Evolutionary conservation across 2,329 filamentous ascomycete genomes (phyloP), one percentile per base, ranked within the genome.

Genomic region (Pyricularia sp.): DNA sequence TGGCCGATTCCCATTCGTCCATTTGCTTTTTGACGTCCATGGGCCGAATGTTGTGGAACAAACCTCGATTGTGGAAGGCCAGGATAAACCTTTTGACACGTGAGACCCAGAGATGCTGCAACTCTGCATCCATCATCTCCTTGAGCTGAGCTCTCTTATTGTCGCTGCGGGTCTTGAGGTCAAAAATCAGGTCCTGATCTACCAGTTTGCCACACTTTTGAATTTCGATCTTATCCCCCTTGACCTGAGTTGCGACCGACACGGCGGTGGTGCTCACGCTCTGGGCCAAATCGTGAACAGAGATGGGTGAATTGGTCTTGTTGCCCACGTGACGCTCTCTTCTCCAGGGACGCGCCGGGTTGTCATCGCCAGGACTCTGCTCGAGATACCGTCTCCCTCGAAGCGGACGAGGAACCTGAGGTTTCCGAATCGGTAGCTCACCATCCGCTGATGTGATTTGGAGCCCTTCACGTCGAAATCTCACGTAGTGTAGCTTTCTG

Each of bases 401-500:
- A 83, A 88, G 0, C 88, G 82, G 0, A 90, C 76, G 2, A 89
- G 70, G 65, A 82, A 81, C 0, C 77, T 76, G 12, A 88, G 73
- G 0, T 79, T 84, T 0, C 80, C 86, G 72, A 92, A 86, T 0
- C 77, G 70, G 70, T 91, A 92, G 3, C 78, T 76, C 0, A 92
- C 72, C 9, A 92, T 73, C 1, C 89, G 81, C 73, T 92, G 88
- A 70, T 92, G 87, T 0, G 86, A 87, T 1, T 77, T 78, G 0
- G 88, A 91, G 0, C 81, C 80, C 64, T 80, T 81, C 0, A 87
- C 83, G 0, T 81, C 81, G 0, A 72, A 12, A 11, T 85, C 83
- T 88, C 89, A 92, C 0, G 81, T 86, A 0, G 90, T 92, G 73
- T 91, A 88, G 0, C 81, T 81, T 65, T 91, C 87, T 0, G 87